Evolutionary conservation across 129 eudicot genomes (phyloP).

Genomic region (Arctium lappa): DNA sequence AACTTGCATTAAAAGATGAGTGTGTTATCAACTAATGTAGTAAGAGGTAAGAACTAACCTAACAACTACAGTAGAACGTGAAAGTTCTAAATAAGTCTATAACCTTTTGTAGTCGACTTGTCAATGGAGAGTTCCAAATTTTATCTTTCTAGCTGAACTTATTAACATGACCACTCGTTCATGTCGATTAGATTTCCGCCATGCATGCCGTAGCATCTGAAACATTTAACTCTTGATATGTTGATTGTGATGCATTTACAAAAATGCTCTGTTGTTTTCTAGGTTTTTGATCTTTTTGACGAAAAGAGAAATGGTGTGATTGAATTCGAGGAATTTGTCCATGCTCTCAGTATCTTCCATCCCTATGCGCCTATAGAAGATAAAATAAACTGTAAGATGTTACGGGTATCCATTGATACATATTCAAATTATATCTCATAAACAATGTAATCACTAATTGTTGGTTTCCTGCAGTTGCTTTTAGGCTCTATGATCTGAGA

Average conservation of each 20-base stretch:
- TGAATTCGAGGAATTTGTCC: constrained; percentile 93
- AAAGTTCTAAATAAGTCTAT: background rate
- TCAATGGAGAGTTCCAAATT: background rate
- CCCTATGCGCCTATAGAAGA: constrained; percentile 80
- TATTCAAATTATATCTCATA: background rate
- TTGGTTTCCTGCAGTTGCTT: constrained; percentile 65
- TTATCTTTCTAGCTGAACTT: background rate
- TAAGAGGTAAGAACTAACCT: background rate
- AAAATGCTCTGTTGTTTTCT: constrained; percentile 10
- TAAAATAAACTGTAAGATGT: constrained; percentile 72
- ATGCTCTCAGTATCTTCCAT: constrained; percentile 83
- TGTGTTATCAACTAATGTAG: background rate
- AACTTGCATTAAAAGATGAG: too few species aligned
- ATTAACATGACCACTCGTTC: background rate
- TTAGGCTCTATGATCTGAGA: constrained; percentile 89
- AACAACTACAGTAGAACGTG: background rate
- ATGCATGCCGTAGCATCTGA: background rate
- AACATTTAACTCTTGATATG: background rate
- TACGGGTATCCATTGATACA: background rate
- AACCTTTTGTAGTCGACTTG: background rate
- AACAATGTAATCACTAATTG: background rate
- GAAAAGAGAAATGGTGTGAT: constrained; percentile 85
- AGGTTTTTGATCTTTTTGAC: constrained; percentile 94
- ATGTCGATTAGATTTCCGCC: background rate
- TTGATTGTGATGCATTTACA: background rate